These are phyloP conservation scores for Phytophthora palmivora DNA, from an alignment of 352 stramenopile species.

Conservation along the genomic window DNA sequence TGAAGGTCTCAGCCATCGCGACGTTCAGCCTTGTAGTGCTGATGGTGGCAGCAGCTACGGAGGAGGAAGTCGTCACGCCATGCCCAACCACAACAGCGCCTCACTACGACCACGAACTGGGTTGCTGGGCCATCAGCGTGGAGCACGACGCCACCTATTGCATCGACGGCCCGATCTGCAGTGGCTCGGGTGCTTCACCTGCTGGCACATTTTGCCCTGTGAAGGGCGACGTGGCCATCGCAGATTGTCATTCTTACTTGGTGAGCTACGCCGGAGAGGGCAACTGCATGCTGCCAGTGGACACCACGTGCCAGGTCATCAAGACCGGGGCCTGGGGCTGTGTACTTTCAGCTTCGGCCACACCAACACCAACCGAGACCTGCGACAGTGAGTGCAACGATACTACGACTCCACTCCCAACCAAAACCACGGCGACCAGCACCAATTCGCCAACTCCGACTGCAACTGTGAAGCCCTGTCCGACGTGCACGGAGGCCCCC, in stretches of 20 bases:
- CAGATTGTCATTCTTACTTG: slow-evolving; percentile 57
- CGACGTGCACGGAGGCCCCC: slow-evolving; percentile 1
- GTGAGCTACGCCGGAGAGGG: slow-evolving; percentile 50
- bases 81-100: slow-evolving; percentile 22
- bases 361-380: slow-evolving; percentile 30
- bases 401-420: slow-evolving; percentile 5
- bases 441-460: slow-evolving; percentile 11
- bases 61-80: slow-evolving; percentile 7
- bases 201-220: slow-evolving; percentile 45
- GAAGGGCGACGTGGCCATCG: slow-evolving; percentile 48
- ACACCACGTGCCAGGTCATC: slow-evolving; percentile 61
- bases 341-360: slow-evolving; percentile 38
- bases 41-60: not conserved
- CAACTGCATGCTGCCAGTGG: slow-evolving; percentile 55
- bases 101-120: slow-evolving; percentile 35
- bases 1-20: slow-evolving; percentile 30
- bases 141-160: slow-evolving; percentile 54
- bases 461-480: slow-evolving; percentile 3
- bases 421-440: slow-evolving; percentile 7
- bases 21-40: slow-evolving; percentile 22
- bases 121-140: slow-evolving; percentile 45
- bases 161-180: slow-evolving; percentile 49
- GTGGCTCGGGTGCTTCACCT: slow-evolving; percentile 27
- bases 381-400: slow-evolving; percentile 17
- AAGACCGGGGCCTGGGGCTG: slow-evolving; percentile 68